A percentile compares a stretch with the other conserved stretches of the same genome.
phyloP scores from a whole-genome alignment of 768 basidiomycete genomes.

The Boletales sp. region DNA sequence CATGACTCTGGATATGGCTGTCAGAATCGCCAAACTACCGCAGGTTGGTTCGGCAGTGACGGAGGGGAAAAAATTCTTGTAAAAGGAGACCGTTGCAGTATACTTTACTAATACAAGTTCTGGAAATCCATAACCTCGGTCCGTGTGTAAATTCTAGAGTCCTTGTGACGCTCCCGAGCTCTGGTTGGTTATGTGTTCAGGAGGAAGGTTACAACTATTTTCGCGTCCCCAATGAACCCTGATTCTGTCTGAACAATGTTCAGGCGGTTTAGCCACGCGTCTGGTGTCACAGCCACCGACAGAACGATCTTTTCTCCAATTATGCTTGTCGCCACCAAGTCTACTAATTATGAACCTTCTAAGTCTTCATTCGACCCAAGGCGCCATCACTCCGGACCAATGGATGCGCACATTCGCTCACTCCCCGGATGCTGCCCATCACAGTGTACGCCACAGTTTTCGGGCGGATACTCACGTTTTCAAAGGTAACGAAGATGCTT shows the following conservation, averaged over 20 bases:
- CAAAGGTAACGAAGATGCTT: not conserved
- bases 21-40: slow-evolving; percentile 35
- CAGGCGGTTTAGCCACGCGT: too few species aligned
- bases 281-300: not conserved
- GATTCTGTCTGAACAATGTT: too few species aligned
- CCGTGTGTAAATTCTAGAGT: too few species aligned
- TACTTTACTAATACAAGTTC: too few species aligned
- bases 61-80: slow-evolving; percentile 16
- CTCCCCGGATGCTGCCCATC: slow-evolving; percentile 10
- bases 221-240: too few species aligned
- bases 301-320: too few species aligned
- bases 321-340: too few species aligned
- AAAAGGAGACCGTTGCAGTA: not conserved
- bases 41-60: slow-evolving; percentile 19
- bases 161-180: too few species aligned
- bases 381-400: not conserved
- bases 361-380: not conserved
- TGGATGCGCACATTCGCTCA: slow-evolving; percentile 14
- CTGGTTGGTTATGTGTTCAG: too few species aligned
- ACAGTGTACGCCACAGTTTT: not conserved
- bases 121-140: too few species aligned
- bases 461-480: not conserved
- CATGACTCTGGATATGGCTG: slow-evolving; percentile 73
- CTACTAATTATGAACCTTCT: not conserved
- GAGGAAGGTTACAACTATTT: too few species aligned